phyloP scores from a whole-genome alignment of 2,329 filamentous ascomycete species.

The Elsinoe australis region DNA sequence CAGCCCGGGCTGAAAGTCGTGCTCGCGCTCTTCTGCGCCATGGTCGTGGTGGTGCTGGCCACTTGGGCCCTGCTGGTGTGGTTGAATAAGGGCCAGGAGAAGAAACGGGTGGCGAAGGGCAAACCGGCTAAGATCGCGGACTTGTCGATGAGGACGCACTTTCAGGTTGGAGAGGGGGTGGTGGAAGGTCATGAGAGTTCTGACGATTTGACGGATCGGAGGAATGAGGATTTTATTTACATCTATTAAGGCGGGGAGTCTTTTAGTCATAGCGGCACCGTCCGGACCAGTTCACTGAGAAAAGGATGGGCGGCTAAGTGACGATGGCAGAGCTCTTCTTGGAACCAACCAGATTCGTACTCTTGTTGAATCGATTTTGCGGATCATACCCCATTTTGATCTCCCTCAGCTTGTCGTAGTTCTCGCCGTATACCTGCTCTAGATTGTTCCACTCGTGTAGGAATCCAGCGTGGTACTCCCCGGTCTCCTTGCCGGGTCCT shows the following conservation, averaged over 20 bases:
- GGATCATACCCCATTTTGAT: constrained; percentile 23
- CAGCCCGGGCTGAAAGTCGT: constrained; percentile 38
- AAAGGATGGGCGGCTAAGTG: no score
- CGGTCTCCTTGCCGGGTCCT: constrained; percentile 20
- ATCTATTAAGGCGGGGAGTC: no score
- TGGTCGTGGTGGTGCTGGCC: constrained; percentile 47
- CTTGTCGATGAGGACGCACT: constrained; percentile 52
- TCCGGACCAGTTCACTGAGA: no score
- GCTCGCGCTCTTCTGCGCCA: constrained; percentile 47
- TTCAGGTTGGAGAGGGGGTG: constrained; percentile 32
- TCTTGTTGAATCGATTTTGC: constrained; percentile 23
- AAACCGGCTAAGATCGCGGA: constrained; percentile 55
- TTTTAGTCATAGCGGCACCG: no score
- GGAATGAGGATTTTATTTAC: constrained; percentile 63
- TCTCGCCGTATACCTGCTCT: constrained; percentile 23
- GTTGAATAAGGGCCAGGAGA: constrained; percentile 51
- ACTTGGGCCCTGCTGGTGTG: constrained; percentile 50
- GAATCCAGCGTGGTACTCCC: constrained; percentile 25
- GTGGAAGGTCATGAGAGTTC: constrained; percentile 27
- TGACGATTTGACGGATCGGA: constrained; percentile 55
- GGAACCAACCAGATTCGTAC: neutral
- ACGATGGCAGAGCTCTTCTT: no score
- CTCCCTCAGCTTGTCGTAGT: constrained; percentile 21
- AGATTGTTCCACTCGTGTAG: constrained; percentile 24
- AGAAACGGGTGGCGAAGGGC: constrained; percentile 49